Conservation (phyloP, 2,329 filamentous ascomycete genomes). For the Zelopaecilomyces penicillatus region DNA sequence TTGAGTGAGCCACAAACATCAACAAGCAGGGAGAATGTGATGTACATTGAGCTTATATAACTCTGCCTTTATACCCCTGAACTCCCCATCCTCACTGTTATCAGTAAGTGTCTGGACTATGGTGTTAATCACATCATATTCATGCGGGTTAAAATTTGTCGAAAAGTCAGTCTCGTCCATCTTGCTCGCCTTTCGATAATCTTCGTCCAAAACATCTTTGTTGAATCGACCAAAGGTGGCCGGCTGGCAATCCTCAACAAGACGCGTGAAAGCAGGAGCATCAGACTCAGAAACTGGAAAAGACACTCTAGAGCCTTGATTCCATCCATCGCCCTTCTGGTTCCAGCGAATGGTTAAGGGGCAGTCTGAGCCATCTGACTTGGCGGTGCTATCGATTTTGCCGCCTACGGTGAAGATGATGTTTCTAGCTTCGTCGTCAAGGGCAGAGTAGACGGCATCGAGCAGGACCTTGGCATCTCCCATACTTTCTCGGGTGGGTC, state of each 20-base stretch:
- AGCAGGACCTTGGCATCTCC: too few species aligned
- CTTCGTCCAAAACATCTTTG: constrained; percentile 41
- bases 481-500: too few species aligned
- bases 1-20: too few species aligned
- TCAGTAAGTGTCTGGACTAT: not conserved
- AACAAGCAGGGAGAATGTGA: not conserved
- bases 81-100: constrained; percentile 9
- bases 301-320: not conserved
- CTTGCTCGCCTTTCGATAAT: constrained; percentile 44
- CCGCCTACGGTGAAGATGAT: not conserved
- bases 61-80: not conserved
- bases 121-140: constrained; percentile 14
- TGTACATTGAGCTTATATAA: not conserved
- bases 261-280: not conserved
- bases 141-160: constrained; percentile 42
- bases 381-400: not conserved
- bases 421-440: not conserved
- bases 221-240: constrained; percentile 40
- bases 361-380: not conserved
- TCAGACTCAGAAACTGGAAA: not conserved
- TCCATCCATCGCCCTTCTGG: not conserved
- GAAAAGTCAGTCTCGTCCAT: constrained; percentile 39
- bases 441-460: not conserved
- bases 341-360: not conserved
- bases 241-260: constrained; percentile 18